phyloP scores from a whole-genome alignment of 2,329 filamentous ascomycete species.

The Hypoxylon sp. region DNA sequence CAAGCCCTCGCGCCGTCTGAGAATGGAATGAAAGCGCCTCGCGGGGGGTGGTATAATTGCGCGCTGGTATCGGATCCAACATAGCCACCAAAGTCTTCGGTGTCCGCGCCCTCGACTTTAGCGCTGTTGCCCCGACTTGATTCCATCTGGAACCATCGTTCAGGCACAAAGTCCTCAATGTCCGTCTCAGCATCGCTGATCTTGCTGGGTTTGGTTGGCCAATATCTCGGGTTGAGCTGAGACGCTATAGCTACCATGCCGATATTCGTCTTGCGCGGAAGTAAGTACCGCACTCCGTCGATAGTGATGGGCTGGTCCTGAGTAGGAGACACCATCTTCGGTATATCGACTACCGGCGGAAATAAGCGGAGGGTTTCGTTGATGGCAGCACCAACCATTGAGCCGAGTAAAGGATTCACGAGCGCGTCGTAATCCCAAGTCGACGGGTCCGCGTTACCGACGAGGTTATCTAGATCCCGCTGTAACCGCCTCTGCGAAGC shows the following conservation, averaged over 20 bases:
- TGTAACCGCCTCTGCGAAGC: conserved; percentile 76
- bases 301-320: conserved; percentile 71
- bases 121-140: conserved; percentile 36
- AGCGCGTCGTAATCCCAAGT: conserved; percentile 80
- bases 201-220: conserved; percentile 71
- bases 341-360: conserved; percentile 79
- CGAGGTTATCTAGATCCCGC: conserved; percentile 75
- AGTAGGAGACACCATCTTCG: conserved; percentile 71
- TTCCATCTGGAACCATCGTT: conserved; percentile 75
- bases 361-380: conserved; percentile 83
- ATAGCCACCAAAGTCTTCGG: conserved; percentile 72
- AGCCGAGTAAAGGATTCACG: conserved; percentile 75
- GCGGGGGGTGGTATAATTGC: conserved; percentile 71
- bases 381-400: conserved; percentile 81
- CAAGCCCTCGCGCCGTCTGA: conserved; percentile 72
- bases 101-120: conserved; percentile 56
- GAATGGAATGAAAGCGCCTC: conserved; percentile 72
- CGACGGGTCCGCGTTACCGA: conserved; percentile 70
- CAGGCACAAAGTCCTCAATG: conserved; percentile 77
- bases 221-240: conserved; percentile 80
- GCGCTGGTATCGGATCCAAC: conserved; percentile 73
- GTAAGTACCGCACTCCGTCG: conserved; percentile 61
- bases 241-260: conserved; percentile 69
- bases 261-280: conserved; percentile 69
- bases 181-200: conserved; percentile 65